phyloP scores from a whole-genome alignment of 2,329 filamentous ascomycete genomes.

The Xylariales sp. region DNA sequence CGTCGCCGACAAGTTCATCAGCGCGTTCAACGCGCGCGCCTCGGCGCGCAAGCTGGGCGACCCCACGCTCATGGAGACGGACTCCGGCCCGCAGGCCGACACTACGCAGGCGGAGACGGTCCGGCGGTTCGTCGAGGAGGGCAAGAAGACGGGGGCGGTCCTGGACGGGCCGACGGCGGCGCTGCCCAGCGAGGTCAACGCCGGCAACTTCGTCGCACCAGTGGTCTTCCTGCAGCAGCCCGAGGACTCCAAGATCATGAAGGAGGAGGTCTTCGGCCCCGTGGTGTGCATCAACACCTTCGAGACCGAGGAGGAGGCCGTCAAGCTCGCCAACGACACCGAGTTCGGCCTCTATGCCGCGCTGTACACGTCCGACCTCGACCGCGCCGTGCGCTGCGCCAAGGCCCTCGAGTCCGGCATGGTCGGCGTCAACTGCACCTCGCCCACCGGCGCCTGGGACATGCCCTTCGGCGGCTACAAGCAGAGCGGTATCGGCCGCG shows the following conservation, averaged over 20 bases:
- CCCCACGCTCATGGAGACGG: constrained; percentile 25
- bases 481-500: constrained; percentile 30
- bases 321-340: constrained; percentile 50
- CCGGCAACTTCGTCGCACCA: constrained; percentile 36
- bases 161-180: constrained; percentile 13
- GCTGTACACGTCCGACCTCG: constrained; percentile 49
- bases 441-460: constrained; percentile 29
- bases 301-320: constrained; percentile 50
- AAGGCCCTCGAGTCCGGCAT: constrained; percentile 55
- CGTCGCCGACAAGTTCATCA: constrained; percentile 52
- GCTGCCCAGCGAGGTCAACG: constrained; percentile 15
- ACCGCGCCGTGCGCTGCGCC: constrained; percentile 36
- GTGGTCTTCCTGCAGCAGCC: constrained; percentile 40
- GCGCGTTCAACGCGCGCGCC: constrained; percentile 46
- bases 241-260: constrained; percentile 42
- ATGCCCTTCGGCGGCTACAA: constrained; percentile 39
- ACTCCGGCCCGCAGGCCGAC: constrained; percentile 45
- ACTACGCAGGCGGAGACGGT: constrained; percentile 45
- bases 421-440: constrained; percentile 52
- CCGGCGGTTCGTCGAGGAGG: constrained; percentile 38
- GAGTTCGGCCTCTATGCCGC: constrained; percentile 53
- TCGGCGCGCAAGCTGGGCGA: constrained; percentile 33
- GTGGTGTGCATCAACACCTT: constrained; percentile 56
- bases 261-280: constrained; percentile 61
- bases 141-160: constrained; percentile 30